Evolutionary conservation across 306 rosid genomes (phyloP).

Genomic region (Arachis stenosperma): DNA sequence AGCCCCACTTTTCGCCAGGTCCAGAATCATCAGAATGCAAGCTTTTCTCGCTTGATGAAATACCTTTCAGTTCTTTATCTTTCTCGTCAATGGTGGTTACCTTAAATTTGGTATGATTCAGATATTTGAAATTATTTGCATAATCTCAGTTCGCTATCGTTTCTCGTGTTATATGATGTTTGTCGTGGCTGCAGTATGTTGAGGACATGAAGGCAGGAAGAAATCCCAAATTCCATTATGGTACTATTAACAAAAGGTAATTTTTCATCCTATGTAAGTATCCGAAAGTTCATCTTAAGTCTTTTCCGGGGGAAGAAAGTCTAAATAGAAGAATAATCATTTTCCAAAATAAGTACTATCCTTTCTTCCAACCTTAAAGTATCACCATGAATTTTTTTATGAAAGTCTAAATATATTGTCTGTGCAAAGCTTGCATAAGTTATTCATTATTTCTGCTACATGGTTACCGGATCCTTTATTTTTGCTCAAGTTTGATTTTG

Average conservation of each 20-base stretch:
- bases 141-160: background rate
- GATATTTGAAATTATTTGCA: background rate
- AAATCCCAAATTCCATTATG: conserved; percentile 65
- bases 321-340: too few species aligned
- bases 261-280: background rate
- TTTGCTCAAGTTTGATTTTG: conserved; percentile 31
- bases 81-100: conserved; percentile 88
- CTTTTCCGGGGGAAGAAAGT: conserved; percentile 4
- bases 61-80: conserved; percentile 71
- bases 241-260: conserved; percentile 78
- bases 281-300: background rate
- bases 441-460: conserved; percentile 10
- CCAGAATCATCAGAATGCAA: conserved; percentile 76
- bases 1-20: conserved; percentile 77
- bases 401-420: background rate
- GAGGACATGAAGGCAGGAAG: conserved; percentile 78
- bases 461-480: conserved; percentile 4
- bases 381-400: background rate
- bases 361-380: background rate
- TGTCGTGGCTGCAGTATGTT: conserved; percentile 56
- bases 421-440: background rate
- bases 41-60: conserved; percentile 66
- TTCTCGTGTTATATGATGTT: conserved; percentile 15
- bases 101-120: conserved; percentile 63
- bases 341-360: background rate